phyloP scores from a whole-genome alignment of 2,329 filamentous ascomycete species.

The Gaeumannomyces tritici region DNA sequence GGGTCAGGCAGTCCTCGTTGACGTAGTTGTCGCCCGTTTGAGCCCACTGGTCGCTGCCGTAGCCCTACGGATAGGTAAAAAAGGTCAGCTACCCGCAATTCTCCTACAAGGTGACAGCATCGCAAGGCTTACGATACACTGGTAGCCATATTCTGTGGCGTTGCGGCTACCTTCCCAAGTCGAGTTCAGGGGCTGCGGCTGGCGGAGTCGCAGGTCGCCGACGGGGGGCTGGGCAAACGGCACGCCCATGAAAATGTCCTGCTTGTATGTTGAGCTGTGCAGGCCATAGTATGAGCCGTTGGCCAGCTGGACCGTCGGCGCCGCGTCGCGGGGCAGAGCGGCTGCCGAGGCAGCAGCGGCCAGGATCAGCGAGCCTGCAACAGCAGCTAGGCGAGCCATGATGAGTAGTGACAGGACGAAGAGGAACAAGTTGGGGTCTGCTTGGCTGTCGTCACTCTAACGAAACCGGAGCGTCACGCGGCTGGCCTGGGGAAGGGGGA shows the following conservation, averaged over 20 bases:
- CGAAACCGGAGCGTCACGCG: no score
- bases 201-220: constrained; percentile 25
- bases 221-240: constrained; percentile 38
- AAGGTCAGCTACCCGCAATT: no score
- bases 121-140: constrained; percentile 26
- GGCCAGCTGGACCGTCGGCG: constrained; percentile 7
- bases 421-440: background rate
- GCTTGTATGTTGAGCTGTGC: constrained; percentile 22
- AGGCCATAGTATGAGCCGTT: constrained; percentile 28
- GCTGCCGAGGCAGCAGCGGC: background rate
- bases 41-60: constrained; percentile 23
- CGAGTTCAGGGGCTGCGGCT: constrained; percentile 20
- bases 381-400: background rate
- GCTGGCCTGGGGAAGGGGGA: no score
- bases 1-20: constrained; percentile 9
- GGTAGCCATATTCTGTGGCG: constrained; percentile 32
- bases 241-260: constrained; percentile 45
- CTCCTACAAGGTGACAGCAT: no score
- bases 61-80: constrained; percentile 21
- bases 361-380: background rate
- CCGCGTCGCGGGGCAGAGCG: background rate
- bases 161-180: constrained; percentile 29
- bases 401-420: background rate
- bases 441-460: no score
- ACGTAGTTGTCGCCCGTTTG: constrained; percentile 6